phyloP scores from a whole-genome alignment of 495 filamentous ascomycete genomes.

The Talaromyces liani region DNA sequence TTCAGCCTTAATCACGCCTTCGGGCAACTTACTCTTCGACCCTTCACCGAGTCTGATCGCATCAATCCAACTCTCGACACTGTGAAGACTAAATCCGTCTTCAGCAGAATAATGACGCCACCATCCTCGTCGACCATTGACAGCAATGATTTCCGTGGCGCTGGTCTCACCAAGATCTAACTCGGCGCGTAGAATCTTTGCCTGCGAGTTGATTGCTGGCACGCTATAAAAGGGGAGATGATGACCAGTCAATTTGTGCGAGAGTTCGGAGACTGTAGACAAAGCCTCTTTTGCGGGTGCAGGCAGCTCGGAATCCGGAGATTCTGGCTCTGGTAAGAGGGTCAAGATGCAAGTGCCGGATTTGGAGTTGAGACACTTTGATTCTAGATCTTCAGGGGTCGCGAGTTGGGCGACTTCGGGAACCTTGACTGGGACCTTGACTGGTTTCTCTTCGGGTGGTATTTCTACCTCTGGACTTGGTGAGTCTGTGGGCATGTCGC shows the following conservation, averaged over 20 bases:
- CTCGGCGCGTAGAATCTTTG: conserved; percentile 45
- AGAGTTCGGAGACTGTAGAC: conserved; percentile 60
- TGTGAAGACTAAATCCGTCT: conserved; percentile 45
- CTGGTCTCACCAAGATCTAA: conserved; percentile 51
- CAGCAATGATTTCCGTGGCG: conserved; percentile 60
- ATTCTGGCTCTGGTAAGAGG: conserved; percentile 52
- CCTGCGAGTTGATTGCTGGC: conserved; percentile 52
- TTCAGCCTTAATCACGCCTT: conserved; percentile 46
- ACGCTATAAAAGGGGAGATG: conserved; percentile 78
- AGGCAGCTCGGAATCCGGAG: conserved; percentile 38
- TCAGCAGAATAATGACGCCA: conserved; percentile 60
- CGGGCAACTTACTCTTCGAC: conserved; percentile 71
- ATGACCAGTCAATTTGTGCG: conserved; percentile 61
- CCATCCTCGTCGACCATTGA: conserved; percentile 83
- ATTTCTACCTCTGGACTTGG: conserved; percentile 31
- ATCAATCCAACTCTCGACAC: conserved; percentile 82
- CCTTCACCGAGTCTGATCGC: conserved; percentile 79
- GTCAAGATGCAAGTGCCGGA: conserved; percentile 82
- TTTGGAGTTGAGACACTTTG: conserved; percentile 66
- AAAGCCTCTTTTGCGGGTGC: conserved; percentile 47
- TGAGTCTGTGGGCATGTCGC: conserved; percentile 37
- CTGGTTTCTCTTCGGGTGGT: conserved; percentile 40
- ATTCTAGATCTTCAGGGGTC: conserved; percentile 50
- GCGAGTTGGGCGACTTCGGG: conserved; percentile 43
- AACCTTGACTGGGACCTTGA: conserved; percentile 31